phyloP scores from a whole-genome alignment of 1,284 basidiomycete genomes.

The Ceratobasidium theobromae region DNA sequence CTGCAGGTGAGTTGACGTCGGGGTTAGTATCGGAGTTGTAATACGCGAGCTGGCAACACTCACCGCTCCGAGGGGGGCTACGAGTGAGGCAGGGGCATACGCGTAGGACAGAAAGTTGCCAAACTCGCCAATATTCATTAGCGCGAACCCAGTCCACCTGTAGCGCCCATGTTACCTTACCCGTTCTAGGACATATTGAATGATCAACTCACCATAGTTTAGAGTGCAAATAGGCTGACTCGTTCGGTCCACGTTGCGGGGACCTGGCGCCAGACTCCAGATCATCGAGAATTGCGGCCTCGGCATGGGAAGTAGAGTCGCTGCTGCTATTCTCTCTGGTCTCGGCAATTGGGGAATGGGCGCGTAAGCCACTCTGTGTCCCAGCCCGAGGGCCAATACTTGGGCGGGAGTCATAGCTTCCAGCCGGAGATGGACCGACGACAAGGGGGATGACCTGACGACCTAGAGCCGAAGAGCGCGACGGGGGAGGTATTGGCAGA shows the following conservation, averaged over 20 bases:
- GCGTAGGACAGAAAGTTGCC: constrained; percentile 92
- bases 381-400: not conserved
- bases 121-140: constrained; percentile 90
- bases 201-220: constrained; percentile 67
- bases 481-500: constrained; percentile 2
- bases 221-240: constrained; percentile 76
- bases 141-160: constrained; percentile 87
- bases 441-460: constrained; percentile 23
- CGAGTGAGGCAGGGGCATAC: constrained; percentile 87
- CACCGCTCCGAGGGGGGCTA: constrained; percentile 94
- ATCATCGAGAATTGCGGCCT: constrained; percentile 13
- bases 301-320: constrained; percentile 4
- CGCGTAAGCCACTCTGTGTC: not conserved
- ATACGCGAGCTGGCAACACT: constrained; percentile 41
- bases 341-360: constrained; percentile 7
- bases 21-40: not conserved
- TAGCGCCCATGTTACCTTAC: not conserved
- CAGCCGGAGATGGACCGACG: constrained; percentile 3
- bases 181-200: constrained; percentile 32
- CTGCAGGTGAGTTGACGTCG: constrained; percentile 44
- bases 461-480: not conserved
- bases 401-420: constrained; percentile 7
- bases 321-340: constrained; percentile 1
- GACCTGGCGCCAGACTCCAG: constrained; percentile 4
- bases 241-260: constrained; percentile 32